Conservation (phyloP, 176 grass and related monocot genomes). For the Dactylis glomerata region DNA sequence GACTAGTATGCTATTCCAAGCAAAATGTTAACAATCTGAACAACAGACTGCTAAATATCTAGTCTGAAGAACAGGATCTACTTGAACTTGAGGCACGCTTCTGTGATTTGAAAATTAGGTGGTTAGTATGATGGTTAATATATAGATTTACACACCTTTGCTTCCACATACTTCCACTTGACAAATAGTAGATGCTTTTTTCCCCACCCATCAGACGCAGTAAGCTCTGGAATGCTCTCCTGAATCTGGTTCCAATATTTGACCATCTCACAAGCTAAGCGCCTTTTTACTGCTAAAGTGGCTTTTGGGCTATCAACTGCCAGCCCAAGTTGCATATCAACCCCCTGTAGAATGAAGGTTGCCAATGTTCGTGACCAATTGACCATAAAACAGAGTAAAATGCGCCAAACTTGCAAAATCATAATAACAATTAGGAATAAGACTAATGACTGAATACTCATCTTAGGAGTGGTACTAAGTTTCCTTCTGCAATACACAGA, state of each 20-base stretch:
- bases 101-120: slow-evolving; percentile 1
- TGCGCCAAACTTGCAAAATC: background rate
- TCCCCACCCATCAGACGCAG: slow-evolving; percentile 65
- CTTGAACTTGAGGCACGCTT: background rate
- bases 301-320: slow-evolving; percentile 97
- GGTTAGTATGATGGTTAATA: background rate
- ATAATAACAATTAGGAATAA: background rate
- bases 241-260: slow-evolving; percentile 95
- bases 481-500: background rate
- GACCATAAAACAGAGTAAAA: background rate
- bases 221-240: slow-evolving; percentile 69
- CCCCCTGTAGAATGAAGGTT: slow-evolving; percentile 48
- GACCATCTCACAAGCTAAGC: slow-evolving; percentile 96
- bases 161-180: slow-evolving; percentile 94
- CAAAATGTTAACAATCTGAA: background rate
- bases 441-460: background rate
- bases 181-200: slow-evolving; percentile 84
- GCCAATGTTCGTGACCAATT: background rate
- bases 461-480: slow-evolving; percentile 2
- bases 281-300: slow-evolving; percentile 90
- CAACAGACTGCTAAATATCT: background rate
- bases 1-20: background rate
- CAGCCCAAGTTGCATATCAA: slow-evolving; percentile 93
- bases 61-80: background rate
- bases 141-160: slow-evolving; percentile 56